These are phyloP conservation scores for Ulvella scutata DNA, from an alignment of 139 green algal species.

Conservation along the genomic window DNA sequence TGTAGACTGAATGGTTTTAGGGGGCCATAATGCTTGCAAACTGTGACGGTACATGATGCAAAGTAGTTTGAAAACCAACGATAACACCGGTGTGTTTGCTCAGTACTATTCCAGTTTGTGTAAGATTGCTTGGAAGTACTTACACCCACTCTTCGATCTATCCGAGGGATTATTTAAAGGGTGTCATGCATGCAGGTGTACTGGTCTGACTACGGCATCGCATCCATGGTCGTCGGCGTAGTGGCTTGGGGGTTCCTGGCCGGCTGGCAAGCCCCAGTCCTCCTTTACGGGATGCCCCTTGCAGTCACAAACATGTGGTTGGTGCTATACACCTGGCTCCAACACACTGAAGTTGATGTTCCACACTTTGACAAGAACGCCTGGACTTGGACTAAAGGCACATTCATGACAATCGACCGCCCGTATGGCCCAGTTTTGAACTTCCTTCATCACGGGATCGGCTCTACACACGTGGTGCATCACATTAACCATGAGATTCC, in stretches of 20 bases:
- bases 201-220: not conserved
- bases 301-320: not conserved
- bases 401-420: constrained; percentile 2
- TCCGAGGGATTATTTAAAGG: too few species aligned
- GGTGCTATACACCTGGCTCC: not conserved
- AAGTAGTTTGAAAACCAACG: too few species aligned
- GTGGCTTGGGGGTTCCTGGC: not conserved
- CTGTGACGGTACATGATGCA: too few species aligned
- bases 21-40: too few species aligned
- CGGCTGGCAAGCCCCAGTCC: not conserved
- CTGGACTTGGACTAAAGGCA: not conserved
- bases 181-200: constrained; percentile 3
- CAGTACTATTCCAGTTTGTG: too few species aligned
- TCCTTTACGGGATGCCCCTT: not conserved
- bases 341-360: not conserved
- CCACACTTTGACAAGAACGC: not conserved
- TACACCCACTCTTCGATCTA: too few species aligned
- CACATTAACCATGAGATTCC: constrained; percentile 2
- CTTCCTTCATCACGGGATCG: constrained; percentile 1
- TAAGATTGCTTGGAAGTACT: too few species aligned
- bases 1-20: too few species aligned
- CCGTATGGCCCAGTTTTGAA: not conserved
- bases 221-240: not conserved
- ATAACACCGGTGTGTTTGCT: too few species aligned
- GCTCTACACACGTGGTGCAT: not conserved